Evolutionary conservation across 2,329 filamentous ascomycete genomes (phyloP), one percentile per base, ranked within the genome.

Genomic region (Epichloe bromicola): DNA sequence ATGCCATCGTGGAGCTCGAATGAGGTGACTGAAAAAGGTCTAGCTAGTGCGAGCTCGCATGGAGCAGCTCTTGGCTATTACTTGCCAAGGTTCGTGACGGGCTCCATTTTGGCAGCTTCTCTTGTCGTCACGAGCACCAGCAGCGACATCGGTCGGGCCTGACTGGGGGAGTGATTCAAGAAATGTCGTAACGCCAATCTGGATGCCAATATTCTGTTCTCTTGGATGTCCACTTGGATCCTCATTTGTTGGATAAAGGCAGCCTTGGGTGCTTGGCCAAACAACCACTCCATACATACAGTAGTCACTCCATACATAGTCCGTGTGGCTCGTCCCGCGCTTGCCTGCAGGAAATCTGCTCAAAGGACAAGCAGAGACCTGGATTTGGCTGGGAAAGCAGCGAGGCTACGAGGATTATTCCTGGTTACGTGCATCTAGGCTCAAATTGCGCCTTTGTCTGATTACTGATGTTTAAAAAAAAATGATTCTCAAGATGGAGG

Each of bases 1-100:
- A 53, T 53, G 53, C 45, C 51, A 54, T 53, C 39, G 40, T 39
- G 23, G 37, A 41, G 38, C 42, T 33, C 41, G 26, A 46, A 44
- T 26, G 46, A 50, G 48, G 46, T 55, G 53, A 55, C 51, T 51
- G 51, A 47, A 30, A 37, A 23, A 6, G 46, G 19, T 36, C 17
- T 39, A 10, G 48, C 46, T 26, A 26, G 26, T 26, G 26, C 26
- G 7, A 26, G 34, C 33, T 33, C 33, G n/a, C 17, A 19, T 50
- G 41, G 34, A 19, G 20, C 19, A 46, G 15, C 30, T 34, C 17
- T 37, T 50, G 26, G 38, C 39, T n/a, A 26, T 30, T n/a, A 33
- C 44, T 33, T 45, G 23, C 41, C 41, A 30, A 33, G 26, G 8
- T 4, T 30, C 10, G 26, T 30, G 26, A 30, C 26, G 8, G 36